Conservation (phyloP, 164 flowering plant species). For the Buxus sempervirens region DNA sequence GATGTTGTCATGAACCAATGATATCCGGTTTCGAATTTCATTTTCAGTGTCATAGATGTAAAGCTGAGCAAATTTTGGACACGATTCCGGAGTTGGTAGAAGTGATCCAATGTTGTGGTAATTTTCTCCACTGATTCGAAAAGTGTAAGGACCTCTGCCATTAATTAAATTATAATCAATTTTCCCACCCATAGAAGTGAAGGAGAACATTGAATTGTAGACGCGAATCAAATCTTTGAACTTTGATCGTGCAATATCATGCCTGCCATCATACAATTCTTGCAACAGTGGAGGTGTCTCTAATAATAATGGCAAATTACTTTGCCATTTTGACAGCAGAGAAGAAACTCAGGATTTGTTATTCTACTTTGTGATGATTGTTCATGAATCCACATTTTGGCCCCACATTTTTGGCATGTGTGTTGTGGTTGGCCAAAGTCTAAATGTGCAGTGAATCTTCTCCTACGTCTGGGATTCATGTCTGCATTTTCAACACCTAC, state of each 20-base stretch:
- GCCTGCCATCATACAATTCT: too few relatives aligned
- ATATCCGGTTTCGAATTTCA: slow-evolving; percentile 4
- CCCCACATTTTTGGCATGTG: too few relatives aligned
- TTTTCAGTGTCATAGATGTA: slow-evolving; percentile 8
- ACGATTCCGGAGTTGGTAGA: neutral
- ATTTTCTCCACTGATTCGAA: neutral
- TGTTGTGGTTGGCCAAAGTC: too few relatives aligned
- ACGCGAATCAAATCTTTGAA: neutral
- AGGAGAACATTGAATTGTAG: neutral
- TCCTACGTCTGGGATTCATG: too few relatives aligned
- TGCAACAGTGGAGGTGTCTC: too few relatives aligned
- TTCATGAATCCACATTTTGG: too few relatives aligned
- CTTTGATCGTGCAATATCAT: neutral
- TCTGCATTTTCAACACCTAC: too few relatives aligned
- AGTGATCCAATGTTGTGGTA: neutral
- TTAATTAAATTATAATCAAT: neutral
- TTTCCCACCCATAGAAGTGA: neutral
- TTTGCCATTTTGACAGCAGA: too few relatives aligned
- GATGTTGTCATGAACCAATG: neutral
- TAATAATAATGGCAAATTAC: too few relatives aligned
- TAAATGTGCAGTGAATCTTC: too few relatives aligned
- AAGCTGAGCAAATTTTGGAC: slow-evolving; percentile 1
- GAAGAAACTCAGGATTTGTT: too few relatives aligned
- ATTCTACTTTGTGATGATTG: too few relatives aligned
- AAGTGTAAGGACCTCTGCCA: neutral